Conservation (phyloP, 2,329 filamentous ascomycete genomes). For the Arthrobotrys entomopaga region DNA sequence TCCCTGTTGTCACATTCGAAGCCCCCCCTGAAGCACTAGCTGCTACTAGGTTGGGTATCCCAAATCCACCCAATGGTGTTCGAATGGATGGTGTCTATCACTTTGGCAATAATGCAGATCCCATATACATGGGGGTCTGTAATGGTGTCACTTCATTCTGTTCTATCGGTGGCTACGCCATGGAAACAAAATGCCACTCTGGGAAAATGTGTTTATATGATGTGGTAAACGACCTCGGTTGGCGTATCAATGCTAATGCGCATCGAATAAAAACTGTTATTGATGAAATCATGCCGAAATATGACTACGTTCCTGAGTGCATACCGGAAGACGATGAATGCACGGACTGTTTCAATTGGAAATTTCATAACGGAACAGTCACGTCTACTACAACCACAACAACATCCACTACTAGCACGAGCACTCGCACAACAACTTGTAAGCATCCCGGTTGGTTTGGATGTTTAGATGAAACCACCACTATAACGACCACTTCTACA, state of each 20-base stretch:
- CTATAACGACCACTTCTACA: conserved; percentile 54
- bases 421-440: conserved; percentile 59
- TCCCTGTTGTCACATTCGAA: conserved; percentile 92
- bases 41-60: conserved; percentile 83
- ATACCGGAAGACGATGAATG: conserved; percentile 78
- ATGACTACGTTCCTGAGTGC: conserved; percentile 82
- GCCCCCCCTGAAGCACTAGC: conserved; percentile 91
- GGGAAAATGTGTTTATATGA: conserved; percentile 91
- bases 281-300: conserved; percentile 82
- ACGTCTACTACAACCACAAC: conserved; percentile 78
- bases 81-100: conserved; percentile 82
- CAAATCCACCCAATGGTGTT: conserved; percentile 75
- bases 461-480: conserved; percentile 57
- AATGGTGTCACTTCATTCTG: conserved; percentile 89
- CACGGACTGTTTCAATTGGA: conserved; percentile 91
- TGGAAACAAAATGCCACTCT: conserved; percentile 92
- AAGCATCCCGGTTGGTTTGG: conserved; percentile 58
- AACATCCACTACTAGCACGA: conserved; percentile 66
- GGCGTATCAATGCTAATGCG: conserved; percentile 88
- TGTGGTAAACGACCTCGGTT: conserved; percentile 88
- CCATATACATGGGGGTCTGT: conserved; percentile 91
- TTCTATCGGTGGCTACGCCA: conserved; percentile 89
- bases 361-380: conserved; percentile 91
- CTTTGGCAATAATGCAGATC: conserved; percentile 95
- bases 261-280: conserved; percentile 92